Base-by-base conservation (phyloP, 129 eudicot species). In the Saussurea involucrata region DNA sequence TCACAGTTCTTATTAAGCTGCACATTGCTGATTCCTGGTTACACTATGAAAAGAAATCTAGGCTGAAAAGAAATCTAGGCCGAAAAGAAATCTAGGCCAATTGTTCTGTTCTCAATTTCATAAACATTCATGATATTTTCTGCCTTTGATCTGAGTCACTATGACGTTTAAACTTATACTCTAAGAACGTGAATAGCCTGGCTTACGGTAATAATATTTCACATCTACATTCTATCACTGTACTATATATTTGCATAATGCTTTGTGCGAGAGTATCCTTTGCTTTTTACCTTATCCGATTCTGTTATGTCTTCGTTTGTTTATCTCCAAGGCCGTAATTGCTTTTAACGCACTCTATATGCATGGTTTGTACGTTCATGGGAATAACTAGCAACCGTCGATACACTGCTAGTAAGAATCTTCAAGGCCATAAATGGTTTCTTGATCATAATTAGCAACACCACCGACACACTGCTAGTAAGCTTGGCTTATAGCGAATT, bases 61-160 rank as follows among this genome's bases (percentile, higher is more conserved):
- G n/a, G n/a, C n/a, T n/a, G n/a, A n/a, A n/a, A n/a, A n/a, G n/a
- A n/a, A n/a, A n/a, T n/a, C n/a, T n/a, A n/a, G n/a, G n/a, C n/a
- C n/a, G n/a, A n/a, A n/a, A n/a, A n/a, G n/a, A n/a, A n/a, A 24
- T 33, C 60, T 68, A 55, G 75, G 65, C 75, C 68, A 22, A 46
- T 25, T 27, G 27, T 49, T 66, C n/a, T 71, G 71, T n/a, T 37
- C 24, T 68, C 24, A 21, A 18, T 31, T n/a, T 12, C 20, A 34
- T 73, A 36, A 74, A 74, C 24, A 2, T 63, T 17, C n/a, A 32
- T 63, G 63, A 75, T 20, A 28, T 64, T 63, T 36, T 25, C 6
- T 18, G 63, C 15, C 20, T 76, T 27, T 17, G 69, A 5, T 17
- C 8, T n/a, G 18, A 53, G 61, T 18, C 9, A n/a, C 5, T 53